Evolutionary conservation across 176 grass and related monocot genomes (phyloP).

Genomic region (Pontederia crassipes): DNA sequence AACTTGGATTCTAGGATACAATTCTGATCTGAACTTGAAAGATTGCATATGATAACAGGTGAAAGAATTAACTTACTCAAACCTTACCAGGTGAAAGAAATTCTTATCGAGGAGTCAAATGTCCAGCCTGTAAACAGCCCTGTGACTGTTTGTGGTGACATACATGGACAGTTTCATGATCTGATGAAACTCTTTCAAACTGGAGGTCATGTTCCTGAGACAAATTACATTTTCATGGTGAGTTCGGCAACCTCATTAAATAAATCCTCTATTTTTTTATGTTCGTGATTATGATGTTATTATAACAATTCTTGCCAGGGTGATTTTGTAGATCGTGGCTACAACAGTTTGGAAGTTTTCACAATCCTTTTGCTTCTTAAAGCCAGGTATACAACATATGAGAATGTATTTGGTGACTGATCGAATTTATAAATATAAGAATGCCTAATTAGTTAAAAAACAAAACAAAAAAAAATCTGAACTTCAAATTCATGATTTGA

Average conservation of each 20-base stretch:
- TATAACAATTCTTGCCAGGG: constrained; percentile 31
- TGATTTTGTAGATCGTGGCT: constrained; percentile 98
- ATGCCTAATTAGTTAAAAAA: too few relatives aligned
- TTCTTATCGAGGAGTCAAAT: constrained; percentile 96
- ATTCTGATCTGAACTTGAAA: too few relatives aligned
- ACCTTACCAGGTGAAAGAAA: constrained; percentile 75
- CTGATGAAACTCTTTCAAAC: constrained; percentile 97
- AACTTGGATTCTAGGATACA: too few relatives aligned
- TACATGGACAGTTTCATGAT: constrained; percentile 98
- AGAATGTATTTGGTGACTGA: too few relatives aligned
- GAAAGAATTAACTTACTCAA: too few relatives aligned
- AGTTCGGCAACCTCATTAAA: background rate
- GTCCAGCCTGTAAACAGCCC: constrained; percentile 99
- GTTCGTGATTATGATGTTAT: background rate
- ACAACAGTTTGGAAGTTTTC: constrained; percentile 97
- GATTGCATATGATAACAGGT: too few relatives aligned
- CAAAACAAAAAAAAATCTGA: too few relatives aligned
- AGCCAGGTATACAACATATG: constrained; percentile 49
- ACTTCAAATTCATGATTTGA: too few relatives aligned
- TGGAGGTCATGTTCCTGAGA: constrained; percentile 87
- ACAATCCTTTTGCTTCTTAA: constrained; percentile 92
- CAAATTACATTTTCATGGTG: constrained; percentile 99
- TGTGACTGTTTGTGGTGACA: constrained; percentile 91
- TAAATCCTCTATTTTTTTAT: background rate
- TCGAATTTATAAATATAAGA: too few relatives aligned